Evolutionary conservation across 441 rosid species (phyloP).

Genomic region (Mallotus japonicus): DNA sequence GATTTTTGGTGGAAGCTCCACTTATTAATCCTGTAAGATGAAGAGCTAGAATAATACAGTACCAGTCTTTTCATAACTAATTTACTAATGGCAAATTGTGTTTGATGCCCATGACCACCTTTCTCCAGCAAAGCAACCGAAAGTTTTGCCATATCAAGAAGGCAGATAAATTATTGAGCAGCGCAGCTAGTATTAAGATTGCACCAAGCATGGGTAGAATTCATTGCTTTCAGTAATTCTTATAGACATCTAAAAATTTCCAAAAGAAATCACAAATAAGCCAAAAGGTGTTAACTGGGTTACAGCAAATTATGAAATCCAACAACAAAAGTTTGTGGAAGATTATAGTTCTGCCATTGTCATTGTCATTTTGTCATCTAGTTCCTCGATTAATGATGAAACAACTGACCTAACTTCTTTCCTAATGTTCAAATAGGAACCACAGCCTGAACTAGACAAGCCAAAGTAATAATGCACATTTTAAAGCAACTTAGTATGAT

Average conservation of each 20-base stretch:
- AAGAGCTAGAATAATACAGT: neutral
- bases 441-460: neutral
- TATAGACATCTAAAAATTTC: neutral
- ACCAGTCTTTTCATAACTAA: neutral
- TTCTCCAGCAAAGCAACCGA: neutral
- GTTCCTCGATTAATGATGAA: slow-evolving; percentile 1
- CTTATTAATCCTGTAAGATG: neutral
- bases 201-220: neutral
- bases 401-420: neutral
- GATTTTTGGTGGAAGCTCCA: neutral
- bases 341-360: neutral
- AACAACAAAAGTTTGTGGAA: neutral
- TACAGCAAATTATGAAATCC: neutral
- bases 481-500: neutral
- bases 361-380: neutral
- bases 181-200: neutral
- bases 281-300: neutral
- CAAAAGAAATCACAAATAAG: neutral
- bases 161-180: too few species aligned
- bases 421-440: neutral
- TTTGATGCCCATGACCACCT: neutral
- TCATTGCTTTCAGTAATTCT: neutral
- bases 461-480: neutral
- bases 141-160: neutral
- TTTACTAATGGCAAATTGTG: too few species aligned